phyloP scores from a whole-genome alignment of 306 rosid genomes.

The Cicer judaicum region DNA sequence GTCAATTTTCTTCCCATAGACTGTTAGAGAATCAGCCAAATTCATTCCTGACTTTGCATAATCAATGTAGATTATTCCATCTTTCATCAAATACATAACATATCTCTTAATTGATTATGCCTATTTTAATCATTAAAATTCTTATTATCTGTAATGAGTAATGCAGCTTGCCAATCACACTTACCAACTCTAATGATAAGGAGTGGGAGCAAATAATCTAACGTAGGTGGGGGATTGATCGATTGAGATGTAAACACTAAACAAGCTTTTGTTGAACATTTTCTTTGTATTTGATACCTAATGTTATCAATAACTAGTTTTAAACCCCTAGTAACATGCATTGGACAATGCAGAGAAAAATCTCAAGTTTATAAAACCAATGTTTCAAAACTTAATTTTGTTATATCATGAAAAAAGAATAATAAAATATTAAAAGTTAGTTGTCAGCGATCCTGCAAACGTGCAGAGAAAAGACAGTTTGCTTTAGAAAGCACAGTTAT shows the following conservation, averaged over 20 bases:
- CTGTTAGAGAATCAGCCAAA: neutral
- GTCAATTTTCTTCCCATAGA: neutral
- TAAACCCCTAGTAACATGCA: neutral
- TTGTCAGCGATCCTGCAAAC: neutral
- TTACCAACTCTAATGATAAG: neutral
- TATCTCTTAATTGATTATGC: neutral
- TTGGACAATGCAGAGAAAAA: neutral
- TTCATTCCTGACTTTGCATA: neutral
- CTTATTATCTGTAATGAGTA: neutral
- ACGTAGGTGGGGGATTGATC: neutral
- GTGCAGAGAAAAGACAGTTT: neutral
- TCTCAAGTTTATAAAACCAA: neutral
- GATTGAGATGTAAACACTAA: neutral
- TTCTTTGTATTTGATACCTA: neutral
- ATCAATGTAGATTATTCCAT: neutral
- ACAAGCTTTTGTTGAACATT: neutral
- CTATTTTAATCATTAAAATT: neutral
- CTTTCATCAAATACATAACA: neutral
- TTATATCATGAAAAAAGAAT: too few relatives aligned
- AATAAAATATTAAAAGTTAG: too few relatives aligned
- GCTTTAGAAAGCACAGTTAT: neutral
- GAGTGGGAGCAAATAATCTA: neutral
- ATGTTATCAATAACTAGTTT: neutral
- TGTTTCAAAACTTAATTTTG: neutral
- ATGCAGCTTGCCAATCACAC: too few relatives aligned